Evolutionary conservation across 495 filamentous ascomycete genomes (phyloP).

Genomic region (Hypoxylon fuscum): DNA sequence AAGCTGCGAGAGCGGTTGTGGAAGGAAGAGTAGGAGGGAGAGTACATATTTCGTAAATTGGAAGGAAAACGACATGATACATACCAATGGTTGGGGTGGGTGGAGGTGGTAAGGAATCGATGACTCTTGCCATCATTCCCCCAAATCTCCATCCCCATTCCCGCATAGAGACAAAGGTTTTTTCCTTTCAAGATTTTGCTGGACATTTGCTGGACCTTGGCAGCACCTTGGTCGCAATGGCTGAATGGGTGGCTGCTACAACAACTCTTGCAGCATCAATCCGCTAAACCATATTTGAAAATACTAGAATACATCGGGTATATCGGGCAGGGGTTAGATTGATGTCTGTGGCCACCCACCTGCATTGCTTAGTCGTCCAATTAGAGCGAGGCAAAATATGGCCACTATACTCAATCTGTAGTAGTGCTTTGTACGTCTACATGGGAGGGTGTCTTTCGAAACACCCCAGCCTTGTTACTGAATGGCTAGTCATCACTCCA

Average conservation of each 20-base stretch:
- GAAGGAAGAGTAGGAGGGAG: constrained; percentile 3
- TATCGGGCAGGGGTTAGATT: constrained; percentile 6
- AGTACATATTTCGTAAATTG: too few relatives aligned
- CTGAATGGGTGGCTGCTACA: constrained; percentile 2
- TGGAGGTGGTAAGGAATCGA: constrained; percentile 11
- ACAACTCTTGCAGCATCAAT: not conserved
- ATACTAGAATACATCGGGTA: constrained; percentile 2
- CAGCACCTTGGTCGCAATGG: constrained; percentile 15
- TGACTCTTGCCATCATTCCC: constrained; percentile 35
- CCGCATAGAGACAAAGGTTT: constrained; percentile 17
- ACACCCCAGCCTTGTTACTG: constrained; percentile 24
- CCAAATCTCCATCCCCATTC: too few relatives aligned
- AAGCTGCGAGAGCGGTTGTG: constrained; percentile 16
- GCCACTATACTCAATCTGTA: constrained; percentile 1
- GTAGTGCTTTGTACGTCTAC: constrained; percentile 11
- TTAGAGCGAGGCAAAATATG: not conserved
- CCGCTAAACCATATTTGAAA: constrained; percentile 2
- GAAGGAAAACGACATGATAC: too few relatives aligned
- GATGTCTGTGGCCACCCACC: constrained; percentile 5
- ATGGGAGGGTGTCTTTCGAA: constrained; percentile 17
- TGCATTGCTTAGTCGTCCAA: constrained; percentile 5
- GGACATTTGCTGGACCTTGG: constrained; percentile 11
- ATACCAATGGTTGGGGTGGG: not conserved
- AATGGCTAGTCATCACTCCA: constrained; percentile 23
- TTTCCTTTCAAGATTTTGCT: constrained; percentile 25